Conservation (phyloP, 2,329 filamentous ascomycete species). For the Penicillium sp. region DNA sequence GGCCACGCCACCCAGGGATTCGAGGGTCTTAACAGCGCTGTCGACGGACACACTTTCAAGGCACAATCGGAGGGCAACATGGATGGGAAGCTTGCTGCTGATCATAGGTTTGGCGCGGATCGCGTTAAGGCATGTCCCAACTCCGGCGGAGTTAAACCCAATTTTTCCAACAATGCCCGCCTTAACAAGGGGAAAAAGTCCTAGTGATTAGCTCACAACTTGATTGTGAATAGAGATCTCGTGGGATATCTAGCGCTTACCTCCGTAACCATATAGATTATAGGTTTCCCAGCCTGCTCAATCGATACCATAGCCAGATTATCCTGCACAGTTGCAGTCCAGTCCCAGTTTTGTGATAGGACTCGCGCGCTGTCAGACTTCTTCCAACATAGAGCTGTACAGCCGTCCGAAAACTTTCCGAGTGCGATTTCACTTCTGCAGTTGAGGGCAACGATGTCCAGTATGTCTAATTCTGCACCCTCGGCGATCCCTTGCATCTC, state of each 20-base stretch:
- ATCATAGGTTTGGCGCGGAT: conserved; percentile 62
- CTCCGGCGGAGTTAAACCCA: conserved; percentile 63
- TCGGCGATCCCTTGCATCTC: conserved; percentile 60
- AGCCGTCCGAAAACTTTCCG: conserved; percentile 62
- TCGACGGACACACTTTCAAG: conserved; percentile 57
- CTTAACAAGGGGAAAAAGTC: conserved; percentile 12
- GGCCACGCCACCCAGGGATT: conserved; percentile 56
- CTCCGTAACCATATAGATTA: conserved; percentile 61
- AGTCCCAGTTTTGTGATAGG: conserved; percentile 65
- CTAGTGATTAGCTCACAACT: background rate
- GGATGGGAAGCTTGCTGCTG: conserved; percentile 59
- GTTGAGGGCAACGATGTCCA: conserved; percentile 62
- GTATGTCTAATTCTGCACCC: conserved; percentile 52
- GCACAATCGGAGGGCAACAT: conserved; percentile 61
- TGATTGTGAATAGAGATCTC: background rate
- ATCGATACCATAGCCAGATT: conserved; percentile 59
- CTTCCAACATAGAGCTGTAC: conserved; percentile 60
- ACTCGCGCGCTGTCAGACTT: conserved; percentile 41
- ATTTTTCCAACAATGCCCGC: conserved; percentile 68
- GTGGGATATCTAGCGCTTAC: conserved; percentile 16
- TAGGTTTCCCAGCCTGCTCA: conserved; percentile 49
- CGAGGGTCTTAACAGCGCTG: conserved; percentile 52
- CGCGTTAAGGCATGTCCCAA: conserved; percentile 66
- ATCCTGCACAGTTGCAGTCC: conserved; percentile 55
- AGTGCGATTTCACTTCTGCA: conserved; percentile 65